Percentiles rank a stretch among this genome's conserved stretches.
These are phyloP conservation scores for Eucalyptus sp. DNA, from an alignment of 345 rosid genomes.

Conservation along the genomic window DNA sequence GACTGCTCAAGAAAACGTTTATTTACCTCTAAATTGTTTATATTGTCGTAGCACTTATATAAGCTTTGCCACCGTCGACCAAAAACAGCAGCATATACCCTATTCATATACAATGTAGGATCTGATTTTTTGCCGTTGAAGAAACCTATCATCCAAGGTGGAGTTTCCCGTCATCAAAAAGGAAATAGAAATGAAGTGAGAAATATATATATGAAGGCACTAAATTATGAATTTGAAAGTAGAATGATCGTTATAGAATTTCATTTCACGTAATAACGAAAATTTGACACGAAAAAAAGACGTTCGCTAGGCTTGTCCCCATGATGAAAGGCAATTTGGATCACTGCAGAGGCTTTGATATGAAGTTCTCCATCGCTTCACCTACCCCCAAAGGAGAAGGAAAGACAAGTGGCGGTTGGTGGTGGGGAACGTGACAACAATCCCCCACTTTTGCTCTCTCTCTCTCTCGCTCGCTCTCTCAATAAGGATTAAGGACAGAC, in stretches of 20 bases:
- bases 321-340: not conserved
- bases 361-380: not conserved
- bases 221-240: not conserved
- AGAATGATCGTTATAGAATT: not conserved
- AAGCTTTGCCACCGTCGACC: not conserved
- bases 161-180: not conserved
- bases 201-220: not conserved
- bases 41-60: not conserved
- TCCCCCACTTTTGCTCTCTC: not conserved
- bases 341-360: not conserved
- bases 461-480: not conserved
- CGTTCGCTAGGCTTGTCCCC: not conserved
- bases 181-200: not conserved
- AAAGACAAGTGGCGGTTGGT: not conserved
- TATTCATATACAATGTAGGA: not conserved
- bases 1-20: not conserved
- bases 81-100: not conserved
- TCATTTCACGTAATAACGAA: not conserved
- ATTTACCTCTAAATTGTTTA: not conserved
- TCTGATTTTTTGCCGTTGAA: not conserved
- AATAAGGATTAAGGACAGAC: not conserved
- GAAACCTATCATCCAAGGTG: not conserved
- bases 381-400: not conserved
- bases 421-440: conserved; percentile 5
- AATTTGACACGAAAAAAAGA: not conserved